These are phyloP conservation scores for Fusarium praegraminearum DNA, from an alignment of 2,329 filamentous ascomycete genomes.

Conservation along the genomic window DNA sequence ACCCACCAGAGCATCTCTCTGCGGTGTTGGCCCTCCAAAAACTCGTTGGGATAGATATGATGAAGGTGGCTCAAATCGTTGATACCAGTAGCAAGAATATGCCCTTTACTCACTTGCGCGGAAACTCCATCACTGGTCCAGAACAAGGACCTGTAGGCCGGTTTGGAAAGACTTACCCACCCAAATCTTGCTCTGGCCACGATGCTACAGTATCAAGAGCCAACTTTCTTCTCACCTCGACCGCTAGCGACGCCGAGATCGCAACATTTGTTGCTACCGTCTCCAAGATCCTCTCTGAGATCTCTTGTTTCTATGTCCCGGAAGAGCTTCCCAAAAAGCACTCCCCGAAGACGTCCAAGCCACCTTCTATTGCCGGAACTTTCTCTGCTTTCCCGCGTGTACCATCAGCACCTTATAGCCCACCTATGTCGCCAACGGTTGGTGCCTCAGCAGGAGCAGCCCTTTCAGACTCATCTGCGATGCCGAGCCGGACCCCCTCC, in stretches of 20 bases:
- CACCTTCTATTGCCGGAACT: conserved; percentile 48
- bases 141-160: conserved; percentile 41
- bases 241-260: conserved; percentile 66
- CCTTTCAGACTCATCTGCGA: conserved; percentile 20
- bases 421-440: conserved; percentile 37
- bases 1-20: conserved; percentile 66
- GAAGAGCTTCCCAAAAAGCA: conserved; percentile 49
- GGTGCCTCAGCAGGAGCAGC: conserved; percentile 20
- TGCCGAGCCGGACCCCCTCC: conserved; percentile 49
- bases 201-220: conserved; percentile 61
- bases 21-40: conserved; percentile 69
- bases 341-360: conserved; percentile 40
- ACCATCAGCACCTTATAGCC: conserved; percentile 40
- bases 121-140: conserved; percentile 48
- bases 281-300: conserved; percentile 56
- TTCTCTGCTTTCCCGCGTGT: conserved; percentile 50
- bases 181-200: conserved; percentile 45
- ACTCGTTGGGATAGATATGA: conserved; percentile 65
- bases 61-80: conserved; percentile 71
- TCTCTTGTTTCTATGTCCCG: conserved; percentile 58
- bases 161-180: conserved; percentile 35
- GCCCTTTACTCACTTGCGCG: conserved; percentile 57
- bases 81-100: conserved; percentile 56
- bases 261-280: conserved; percentile 66
- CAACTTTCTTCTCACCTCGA: conserved; percentile 68